Percentiles rank a stretch among this genome's conserved stretches.
These are phyloP conservation scores for Styphnolobium japonicum DNA, from an alignment of 306 rosid genomes.

Conservation along the genomic window DNA sequence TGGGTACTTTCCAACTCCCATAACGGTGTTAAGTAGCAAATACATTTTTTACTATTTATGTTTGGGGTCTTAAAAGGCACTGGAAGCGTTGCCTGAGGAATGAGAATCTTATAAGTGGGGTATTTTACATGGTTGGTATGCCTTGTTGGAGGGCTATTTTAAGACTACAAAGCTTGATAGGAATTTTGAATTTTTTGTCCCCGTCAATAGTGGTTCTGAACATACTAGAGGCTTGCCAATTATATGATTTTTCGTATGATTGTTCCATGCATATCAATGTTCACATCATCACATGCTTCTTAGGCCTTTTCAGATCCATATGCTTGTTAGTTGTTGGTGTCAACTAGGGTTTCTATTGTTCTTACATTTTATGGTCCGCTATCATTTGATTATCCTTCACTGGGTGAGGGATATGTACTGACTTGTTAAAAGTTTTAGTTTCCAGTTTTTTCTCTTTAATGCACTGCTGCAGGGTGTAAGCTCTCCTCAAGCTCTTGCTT, in stretches of 20 bases:
- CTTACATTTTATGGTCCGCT: not conserved
- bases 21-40: not conserved
- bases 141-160: not conserved
- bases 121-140: not conserved
- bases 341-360: not conserved
- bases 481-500: slow-evolving; percentile 22
- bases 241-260: not conserved
- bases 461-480: slow-evolving; percentile 41
- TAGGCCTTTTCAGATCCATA: not conserved
- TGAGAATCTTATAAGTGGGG: not conserved
- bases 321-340: not conserved
- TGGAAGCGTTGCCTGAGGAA: not conserved
- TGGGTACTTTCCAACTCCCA: not conserved
- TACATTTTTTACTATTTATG: not conserved
- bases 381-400: not conserved
- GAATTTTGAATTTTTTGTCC: not conserved
- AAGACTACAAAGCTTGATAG: not conserved
- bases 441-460: slow-evolving; percentile 23
- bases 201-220: not conserved
- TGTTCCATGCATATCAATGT: not conserved
- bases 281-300: not conserved
- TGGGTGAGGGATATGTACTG: slow-evolving; percentile 10
- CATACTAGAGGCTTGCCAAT: not conserved
- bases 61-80: not conserved
- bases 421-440: slow-evolving; percentile 37